These are phyloP conservation scores for Sarocladium strictum DNA, from an alignment of 2,329 filamentous ascomycete genomes.

Conservation along the genomic window DNA sequence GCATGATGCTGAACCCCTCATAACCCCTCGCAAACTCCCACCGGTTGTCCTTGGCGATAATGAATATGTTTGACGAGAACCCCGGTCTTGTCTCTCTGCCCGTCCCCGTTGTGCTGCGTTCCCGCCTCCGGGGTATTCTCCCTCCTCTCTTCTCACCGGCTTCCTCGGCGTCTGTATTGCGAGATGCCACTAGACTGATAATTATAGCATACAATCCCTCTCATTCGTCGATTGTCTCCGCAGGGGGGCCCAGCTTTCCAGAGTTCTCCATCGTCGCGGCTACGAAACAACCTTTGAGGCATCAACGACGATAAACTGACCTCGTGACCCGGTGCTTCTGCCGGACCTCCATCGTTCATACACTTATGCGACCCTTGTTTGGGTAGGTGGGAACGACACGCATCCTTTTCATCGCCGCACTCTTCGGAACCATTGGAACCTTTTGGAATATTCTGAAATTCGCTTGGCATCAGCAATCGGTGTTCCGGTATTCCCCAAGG, in stretches of 20 bases:
- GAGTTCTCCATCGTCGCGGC: neutral
- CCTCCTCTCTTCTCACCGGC: neutral
- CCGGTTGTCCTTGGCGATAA: slow-evolving; percentile 5
- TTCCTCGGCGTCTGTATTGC: neutral
- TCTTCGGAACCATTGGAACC: neutral
- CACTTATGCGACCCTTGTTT: neutral
- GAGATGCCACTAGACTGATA: neutral
- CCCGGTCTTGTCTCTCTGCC: neutral
- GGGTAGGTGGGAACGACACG: neutral
- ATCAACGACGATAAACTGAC: neutral
- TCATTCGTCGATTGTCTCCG: neutral
- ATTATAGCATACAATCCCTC: too few species aligned
- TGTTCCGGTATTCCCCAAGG: neutral
- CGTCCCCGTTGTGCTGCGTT: neutral
- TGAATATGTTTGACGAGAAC: slow-evolving; percentile 1
- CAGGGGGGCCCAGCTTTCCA: neutral
- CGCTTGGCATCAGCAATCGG: neutral
- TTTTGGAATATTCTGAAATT: slow-evolving; percentile 8
- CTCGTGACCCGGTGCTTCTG: slow-evolving; percentile 1
- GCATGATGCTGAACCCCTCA: neutral
- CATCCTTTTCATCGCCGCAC: neutral
- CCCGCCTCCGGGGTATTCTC: neutral
- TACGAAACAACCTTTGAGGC: neutral
- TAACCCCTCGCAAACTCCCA: neutral
- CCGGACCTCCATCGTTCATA: too few species aligned